Evolutionary conservation across 768 basidiomycete species (phyloP).

Genomic region (Tubosaeta sp.): DNA sequence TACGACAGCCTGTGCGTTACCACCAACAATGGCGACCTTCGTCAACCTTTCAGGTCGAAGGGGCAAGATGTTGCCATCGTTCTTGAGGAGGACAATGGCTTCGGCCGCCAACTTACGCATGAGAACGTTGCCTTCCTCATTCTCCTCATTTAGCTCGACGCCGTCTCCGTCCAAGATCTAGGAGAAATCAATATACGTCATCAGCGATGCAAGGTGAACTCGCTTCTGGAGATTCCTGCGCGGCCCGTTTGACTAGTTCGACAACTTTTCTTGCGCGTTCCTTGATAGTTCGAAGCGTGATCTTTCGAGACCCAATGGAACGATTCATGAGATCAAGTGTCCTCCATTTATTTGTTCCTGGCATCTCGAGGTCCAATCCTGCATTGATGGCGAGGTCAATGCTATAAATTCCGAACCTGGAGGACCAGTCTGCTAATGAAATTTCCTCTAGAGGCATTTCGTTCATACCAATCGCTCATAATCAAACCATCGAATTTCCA

Average conservation of each 20-base stretch:
- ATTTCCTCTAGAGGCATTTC: not conserved
- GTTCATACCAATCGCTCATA: constrained; percentile 76
- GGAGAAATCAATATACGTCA: not conserved
- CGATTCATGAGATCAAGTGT: constrained; percentile 63
- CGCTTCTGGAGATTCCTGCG: constrained; percentile 62
- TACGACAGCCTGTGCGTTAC: constrained; percentile 57
- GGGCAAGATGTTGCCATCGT: constrained; percentile 42
- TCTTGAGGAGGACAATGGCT: constrained; percentile 75
- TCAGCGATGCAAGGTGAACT: not conserved
- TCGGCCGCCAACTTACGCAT: constrained; percentile 66
- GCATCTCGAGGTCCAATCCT: constrained; percentile 81
- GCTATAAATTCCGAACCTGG: constrained; percentile 70
- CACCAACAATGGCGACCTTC: constrained; percentile 72
- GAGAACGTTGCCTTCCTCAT: constrained; percentile 54
- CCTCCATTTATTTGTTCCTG: constrained; percentile 72
- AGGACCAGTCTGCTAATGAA: not conserved
- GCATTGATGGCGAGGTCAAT: constrained; percentile 63
- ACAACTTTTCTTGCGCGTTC: constrained; percentile 64
- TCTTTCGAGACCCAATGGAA: constrained; percentile 56
- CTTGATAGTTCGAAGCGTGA: constrained; percentile 61
- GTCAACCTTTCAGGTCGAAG: constrained; percentile 43
- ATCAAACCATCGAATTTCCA: constrained; percentile 72
- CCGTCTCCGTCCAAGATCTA: constrained; percentile 72
- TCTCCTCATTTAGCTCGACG: constrained; percentile 58
- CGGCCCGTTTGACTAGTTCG: constrained; percentile 66